Conservation (phyloP, 768 basidiomycete genomes). For the Mycena indigotica region DNA sequence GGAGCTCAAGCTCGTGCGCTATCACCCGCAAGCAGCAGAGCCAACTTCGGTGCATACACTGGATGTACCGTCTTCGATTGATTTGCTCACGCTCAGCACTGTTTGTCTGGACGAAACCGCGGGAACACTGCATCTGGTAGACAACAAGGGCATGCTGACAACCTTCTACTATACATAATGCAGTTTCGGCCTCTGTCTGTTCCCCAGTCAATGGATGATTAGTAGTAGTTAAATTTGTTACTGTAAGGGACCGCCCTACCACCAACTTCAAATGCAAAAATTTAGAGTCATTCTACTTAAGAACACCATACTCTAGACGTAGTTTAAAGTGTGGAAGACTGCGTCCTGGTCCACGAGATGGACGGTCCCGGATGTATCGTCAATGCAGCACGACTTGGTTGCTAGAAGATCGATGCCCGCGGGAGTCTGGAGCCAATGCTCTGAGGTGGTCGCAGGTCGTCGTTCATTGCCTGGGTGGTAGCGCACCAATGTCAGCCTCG, state of each 20-base stretch:
- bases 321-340: not conserved
- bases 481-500: not conserved
- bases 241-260: too few relatives aligned
- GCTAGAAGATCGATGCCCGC: not conserved
- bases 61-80: constrained; percentile 1
- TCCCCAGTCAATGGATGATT: too few relatives aligned
- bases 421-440: constrained; percentile 9
- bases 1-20: constrained; percentile 13
- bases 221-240: too few relatives aligned
- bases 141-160: not conserved
- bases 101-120: constrained; percentile 16
- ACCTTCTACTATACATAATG: constrained; percentile 7
- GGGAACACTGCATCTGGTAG: constrained; percentile 10
- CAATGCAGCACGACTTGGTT: not conserved
- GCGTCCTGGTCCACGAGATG: not conserved
- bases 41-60: constrained; percentile 6
- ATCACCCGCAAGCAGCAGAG: constrained; percentile 4
- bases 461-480: not conserved
- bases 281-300: constrained; percentile 2
- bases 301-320: not conserved
- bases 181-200: too few relatives aligned
- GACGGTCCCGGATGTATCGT: not conserved
- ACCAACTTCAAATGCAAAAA: too few relatives aligned
- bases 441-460: not conserved
- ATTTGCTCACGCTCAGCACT: not conserved